phyloP scores from a whole-genome alignment of 495 filamentous ascomycete species.

The Podospora appendiculata region DNA sequence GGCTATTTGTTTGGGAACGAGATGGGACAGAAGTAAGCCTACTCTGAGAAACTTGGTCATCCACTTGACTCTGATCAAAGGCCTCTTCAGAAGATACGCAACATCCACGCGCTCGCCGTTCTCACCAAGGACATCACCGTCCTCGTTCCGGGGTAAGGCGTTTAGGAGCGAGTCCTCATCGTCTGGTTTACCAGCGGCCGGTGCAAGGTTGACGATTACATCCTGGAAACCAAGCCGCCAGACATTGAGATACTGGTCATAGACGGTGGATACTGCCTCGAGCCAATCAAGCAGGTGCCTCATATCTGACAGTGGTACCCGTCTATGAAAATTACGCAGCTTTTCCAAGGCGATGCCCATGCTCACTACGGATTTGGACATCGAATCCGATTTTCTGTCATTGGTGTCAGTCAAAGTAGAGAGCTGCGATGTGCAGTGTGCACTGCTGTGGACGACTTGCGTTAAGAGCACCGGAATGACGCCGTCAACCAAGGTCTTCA shows the following conservation, averaged over 20 bases:
- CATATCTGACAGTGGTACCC: conserved; percentile 63
- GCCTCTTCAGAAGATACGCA: conserved; percentile 83
- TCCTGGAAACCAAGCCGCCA: conserved; percentile 96
- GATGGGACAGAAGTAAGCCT: conserved; percentile 7
- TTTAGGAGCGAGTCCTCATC: conserved; percentile 53
- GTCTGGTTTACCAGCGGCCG: conserved; percentile 44
- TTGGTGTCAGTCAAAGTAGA: conserved; percentile 33
- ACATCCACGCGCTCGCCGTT: conserved; percentile 91
- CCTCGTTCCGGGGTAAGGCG: conserved; percentile 64
- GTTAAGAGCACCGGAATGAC: conserved; percentile 89
- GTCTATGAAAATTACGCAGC: conserved; percentile 69
- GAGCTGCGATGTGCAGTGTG: conserved; percentile 58
- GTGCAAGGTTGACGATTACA: conserved; percentile 86
- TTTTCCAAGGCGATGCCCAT: conserved; percentile 91
- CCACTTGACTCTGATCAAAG: conserved; percentile 81
- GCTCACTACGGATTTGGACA: conserved; percentile 83
- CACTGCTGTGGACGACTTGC: conserved; percentile 70
- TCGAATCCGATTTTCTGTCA: conserved; percentile 25
- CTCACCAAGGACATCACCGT: conserved; percentile 68
- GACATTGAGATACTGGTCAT: conserved; percentile 78
- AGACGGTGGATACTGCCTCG: conserved; percentile 63
- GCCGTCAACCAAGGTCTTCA: conserved; percentile 89
- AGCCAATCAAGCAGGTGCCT: conserved; percentile 74
- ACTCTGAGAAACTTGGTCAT: conserved; percentile 77
- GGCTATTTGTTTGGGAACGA: not conserved